Conservation (phyloP, 2,329 filamentous ascomycete species). For the Talaromyces sp. region DNA sequence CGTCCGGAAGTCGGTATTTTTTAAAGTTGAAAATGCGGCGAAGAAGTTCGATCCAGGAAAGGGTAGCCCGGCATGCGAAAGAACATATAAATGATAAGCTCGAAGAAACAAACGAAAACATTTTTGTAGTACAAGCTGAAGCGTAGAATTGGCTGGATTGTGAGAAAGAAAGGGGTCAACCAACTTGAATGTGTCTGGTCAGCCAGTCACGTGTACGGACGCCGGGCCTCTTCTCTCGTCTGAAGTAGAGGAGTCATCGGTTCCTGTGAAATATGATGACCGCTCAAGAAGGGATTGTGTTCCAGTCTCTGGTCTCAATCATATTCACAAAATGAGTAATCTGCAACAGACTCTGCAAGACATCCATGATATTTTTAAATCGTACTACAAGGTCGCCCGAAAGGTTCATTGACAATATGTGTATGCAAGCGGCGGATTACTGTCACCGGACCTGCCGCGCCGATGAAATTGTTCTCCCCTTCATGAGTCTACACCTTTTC, state of each 20-base stretch:
- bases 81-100: no score
- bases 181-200: no score
- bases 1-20: no score
- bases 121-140: no score
- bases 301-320: conserved; percentile 8
- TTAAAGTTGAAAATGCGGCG: no score
- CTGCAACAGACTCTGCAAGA: conserved; percentile 40
- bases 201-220: no score
- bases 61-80: no score
- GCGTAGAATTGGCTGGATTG: no score
- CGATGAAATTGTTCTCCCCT: conserved; percentile 57
- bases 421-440: conserved; percentile 60
- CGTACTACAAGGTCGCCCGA: conserved; percentile 66
- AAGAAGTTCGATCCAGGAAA: no score
- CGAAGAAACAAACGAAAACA: no score
- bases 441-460: conserved; percentile 48
- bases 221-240: no score
- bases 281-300: not conserved
- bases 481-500: conserved; percentile 54
- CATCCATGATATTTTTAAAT: conserved; percentile 62
- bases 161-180: no score
- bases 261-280: not conserved
- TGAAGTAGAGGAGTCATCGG: not conserved
- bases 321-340: conserved; percentile 19
- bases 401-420: conserved; percentile 66